Conservation (phyloP, 768 basidiomycete genomes). For the Royoungia palumana region DNA sequence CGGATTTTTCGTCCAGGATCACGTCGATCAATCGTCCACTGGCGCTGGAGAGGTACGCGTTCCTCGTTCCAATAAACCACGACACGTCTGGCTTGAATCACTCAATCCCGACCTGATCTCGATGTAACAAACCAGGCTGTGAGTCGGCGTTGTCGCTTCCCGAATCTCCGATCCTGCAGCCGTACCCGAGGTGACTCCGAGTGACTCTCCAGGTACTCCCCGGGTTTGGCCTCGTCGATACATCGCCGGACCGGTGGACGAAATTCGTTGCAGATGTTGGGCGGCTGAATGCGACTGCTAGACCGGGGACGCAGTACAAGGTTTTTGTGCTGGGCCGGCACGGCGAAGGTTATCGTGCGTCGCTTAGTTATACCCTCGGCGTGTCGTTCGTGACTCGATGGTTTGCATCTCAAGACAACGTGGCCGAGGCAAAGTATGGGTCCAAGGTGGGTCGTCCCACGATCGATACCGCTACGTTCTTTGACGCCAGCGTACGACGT, state of each 20-base stretch:
- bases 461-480: background rate
- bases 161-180: too few species aligned
- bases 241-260: slow-evolving; percentile 47
- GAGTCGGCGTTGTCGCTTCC: too few species aligned
- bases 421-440: slow-evolving; percentile 66
- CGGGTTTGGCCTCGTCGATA: slow-evolving; percentile 37
- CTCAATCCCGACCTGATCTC: background rate
- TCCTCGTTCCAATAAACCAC: background rate
- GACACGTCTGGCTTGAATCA: slow-evolving; percentile 10
- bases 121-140: background rate
- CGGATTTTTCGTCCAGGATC: slow-evolving; percentile 24
- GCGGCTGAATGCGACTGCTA: slow-evolving; percentile 30
- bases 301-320: slow-evolving; percentile 36
- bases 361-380: background rate
- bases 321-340: slow-evolving; percentile 66
- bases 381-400: background rate
- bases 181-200: too few species aligned
- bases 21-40: background rate
- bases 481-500: background rate
- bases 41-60: slow-evolving; percentile 7
- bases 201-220: slow-evolving; percentile 18
- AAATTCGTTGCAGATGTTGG: slow-evolving; percentile 39
- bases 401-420: slow-evolving; percentile 51
- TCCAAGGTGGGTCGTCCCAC: slow-evolving; percentile 30
- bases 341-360: slow-evolving; percentile 52